phyloP scores from a whole-genome alignment of 257 asterid genomes.

The Fraxinus anomala region DNA sequence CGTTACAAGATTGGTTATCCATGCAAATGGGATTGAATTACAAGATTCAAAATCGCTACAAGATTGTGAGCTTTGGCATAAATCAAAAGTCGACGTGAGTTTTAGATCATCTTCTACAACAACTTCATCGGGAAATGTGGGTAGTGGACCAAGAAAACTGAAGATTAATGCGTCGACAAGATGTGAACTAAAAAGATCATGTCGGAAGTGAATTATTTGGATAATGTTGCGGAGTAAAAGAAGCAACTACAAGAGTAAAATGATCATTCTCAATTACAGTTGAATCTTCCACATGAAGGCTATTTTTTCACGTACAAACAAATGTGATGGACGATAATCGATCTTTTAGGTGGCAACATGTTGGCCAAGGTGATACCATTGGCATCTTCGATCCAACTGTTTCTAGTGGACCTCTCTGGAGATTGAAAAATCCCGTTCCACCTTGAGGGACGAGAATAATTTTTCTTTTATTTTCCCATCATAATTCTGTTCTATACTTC shows the following conservation, averaged over 20 bases:
- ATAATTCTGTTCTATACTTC: too few species aligned
- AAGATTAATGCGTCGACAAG: conserved; percentile 32
- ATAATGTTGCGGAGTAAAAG: conserved; percentile 50
- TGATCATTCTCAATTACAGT: conserved; percentile 19
- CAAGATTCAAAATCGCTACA: conserved; percentile 7
- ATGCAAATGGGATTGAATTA: conserved; percentile 41
- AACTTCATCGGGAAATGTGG: conserved; percentile 22
- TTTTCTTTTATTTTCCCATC: too few species aligned
- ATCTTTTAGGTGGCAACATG: conserved; percentile 66
- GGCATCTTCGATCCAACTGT: conserved; percentile 66
- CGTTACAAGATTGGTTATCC: conserved; percentile 27
- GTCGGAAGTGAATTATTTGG: conserved; percentile 45
- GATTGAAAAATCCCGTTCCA: too few species aligned
- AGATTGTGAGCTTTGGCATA: conserved; percentile 37
- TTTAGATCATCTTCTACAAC: conserved; percentile 23
- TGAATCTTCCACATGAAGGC: conserved; percentile 57
- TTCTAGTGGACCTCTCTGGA: conserved; percentile 43
- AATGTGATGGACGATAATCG: conserved; percentile 68
- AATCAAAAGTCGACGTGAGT: conserved; percentile 40
- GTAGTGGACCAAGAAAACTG: conserved; percentile 27
- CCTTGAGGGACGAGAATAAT: too few species aligned
- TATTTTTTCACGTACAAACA: conserved; percentile 65
- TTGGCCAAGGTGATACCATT: conserved; percentile 57
- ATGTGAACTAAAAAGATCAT: conserved; percentile 41
- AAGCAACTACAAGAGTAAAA: conserved; percentile 44